Conservation (phyloP, 2,329 filamentous ascomycete species). For the Cytospora schulzeri region DNA sequence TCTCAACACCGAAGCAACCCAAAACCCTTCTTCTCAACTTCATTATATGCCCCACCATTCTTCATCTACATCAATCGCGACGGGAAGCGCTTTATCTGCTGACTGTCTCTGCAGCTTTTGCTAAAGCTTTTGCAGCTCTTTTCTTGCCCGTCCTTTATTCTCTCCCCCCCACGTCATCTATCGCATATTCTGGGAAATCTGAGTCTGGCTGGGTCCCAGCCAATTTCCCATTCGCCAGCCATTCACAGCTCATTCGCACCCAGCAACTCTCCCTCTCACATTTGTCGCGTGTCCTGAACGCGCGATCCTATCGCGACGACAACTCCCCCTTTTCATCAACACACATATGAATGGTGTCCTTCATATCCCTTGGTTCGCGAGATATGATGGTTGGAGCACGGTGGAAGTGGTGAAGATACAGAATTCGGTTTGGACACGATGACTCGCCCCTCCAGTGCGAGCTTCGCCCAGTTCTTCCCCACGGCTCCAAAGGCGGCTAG, state of each 20-base stretch:
- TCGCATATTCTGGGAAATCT: constrained; percentile 12
- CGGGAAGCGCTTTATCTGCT: constrained; percentile 7
- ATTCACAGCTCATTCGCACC: constrained; percentile 12
- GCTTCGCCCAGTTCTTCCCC: constrained; percentile 86
- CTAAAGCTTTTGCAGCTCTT: constrained; percentile 16
- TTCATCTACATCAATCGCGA: constrained; percentile 13
- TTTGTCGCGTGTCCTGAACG: constrained; percentile 26
- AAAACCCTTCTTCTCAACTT: constrained; percentile 8
- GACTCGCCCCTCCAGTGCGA: constrained; percentile 76
- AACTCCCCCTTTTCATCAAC: constrained; percentile 18
- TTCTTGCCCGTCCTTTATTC: neutral
- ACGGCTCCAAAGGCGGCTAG: constrained; percentile 69
- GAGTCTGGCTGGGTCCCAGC: constrained; percentile 9
- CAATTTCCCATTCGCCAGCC: constrained; percentile 25
- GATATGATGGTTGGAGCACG: constrained; percentile 61
- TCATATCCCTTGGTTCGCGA: constrained; percentile 39
- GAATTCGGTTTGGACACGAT: constrained; percentile 54
- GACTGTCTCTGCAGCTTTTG: constrained; percentile 14
- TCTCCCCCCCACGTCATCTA: constrained; percentile 5
- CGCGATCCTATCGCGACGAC: constrained; percentile 25
- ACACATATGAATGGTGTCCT: constrained; percentile 42
- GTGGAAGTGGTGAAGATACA: constrained; percentile 53
- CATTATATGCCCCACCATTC: constrained; percentile 16
- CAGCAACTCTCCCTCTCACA: constrained; percentile 7
- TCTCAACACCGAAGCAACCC: neutral